Conservation (phyloP, 2,329 filamentous ascomycete species). For the Decorospora gaudefroyi region DNA sequence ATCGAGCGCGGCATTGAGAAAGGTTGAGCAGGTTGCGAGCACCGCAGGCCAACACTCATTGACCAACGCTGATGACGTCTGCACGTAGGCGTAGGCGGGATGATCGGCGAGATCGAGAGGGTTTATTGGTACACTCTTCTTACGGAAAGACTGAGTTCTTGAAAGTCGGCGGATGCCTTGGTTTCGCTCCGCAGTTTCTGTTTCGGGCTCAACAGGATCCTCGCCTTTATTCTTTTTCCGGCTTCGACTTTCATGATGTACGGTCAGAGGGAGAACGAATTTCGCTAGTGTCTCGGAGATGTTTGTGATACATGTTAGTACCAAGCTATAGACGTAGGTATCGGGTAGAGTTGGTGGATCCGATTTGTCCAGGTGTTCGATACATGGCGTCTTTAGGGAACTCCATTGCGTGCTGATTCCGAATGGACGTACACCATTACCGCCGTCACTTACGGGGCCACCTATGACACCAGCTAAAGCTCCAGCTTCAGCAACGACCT, state of each 20-base stretch:
- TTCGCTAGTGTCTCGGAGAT: slow-evolving; percentile 92
- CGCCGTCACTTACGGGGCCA: slow-evolving; percentile 62
- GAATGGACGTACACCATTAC: slow-evolving; percentile 65
- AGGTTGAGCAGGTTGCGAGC: slow-evolving; percentile 92
- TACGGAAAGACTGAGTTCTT: slow-evolving; percentile 70
- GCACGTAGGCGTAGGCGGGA: slow-evolving; percentile 70
- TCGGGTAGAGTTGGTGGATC: slow-evolving; percentile 83
- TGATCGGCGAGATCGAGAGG: slow-evolving; percentile 77
- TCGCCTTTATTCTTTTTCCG: slow-evolving; percentile 51
- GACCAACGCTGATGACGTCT: slow-evolving; percentile 78
- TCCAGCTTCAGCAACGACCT: slow-evolving; percentile 85
- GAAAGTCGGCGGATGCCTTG: slow-evolving; percentile 51
- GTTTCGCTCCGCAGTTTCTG: slow-evolving; percentile 32
- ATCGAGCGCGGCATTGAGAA: slow-evolving; percentile 88
- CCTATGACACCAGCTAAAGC: slow-evolving; percentile 86
- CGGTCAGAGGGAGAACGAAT: slow-evolving; percentile 88
- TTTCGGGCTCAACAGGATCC: slow-evolving; percentile 29
- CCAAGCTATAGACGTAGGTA: slow-evolving; percentile 90
- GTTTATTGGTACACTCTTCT: slow-evolving; percentile 79
- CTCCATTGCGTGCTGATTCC: slow-evolving; percentile 96
- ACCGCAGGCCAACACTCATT: slow-evolving; percentile 95
- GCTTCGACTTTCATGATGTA: slow-evolving; percentile 67
- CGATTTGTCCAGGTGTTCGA: slow-evolving; percentile 91
- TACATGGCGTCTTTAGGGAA: slow-evolving; percentile 79
- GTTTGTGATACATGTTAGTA: slow-evolving; percentile 84